Evolutionary conservation across 495 filamentous ascomycete species (phyloP).

Genomic region (Aspergillus ellipticus): DNA sequence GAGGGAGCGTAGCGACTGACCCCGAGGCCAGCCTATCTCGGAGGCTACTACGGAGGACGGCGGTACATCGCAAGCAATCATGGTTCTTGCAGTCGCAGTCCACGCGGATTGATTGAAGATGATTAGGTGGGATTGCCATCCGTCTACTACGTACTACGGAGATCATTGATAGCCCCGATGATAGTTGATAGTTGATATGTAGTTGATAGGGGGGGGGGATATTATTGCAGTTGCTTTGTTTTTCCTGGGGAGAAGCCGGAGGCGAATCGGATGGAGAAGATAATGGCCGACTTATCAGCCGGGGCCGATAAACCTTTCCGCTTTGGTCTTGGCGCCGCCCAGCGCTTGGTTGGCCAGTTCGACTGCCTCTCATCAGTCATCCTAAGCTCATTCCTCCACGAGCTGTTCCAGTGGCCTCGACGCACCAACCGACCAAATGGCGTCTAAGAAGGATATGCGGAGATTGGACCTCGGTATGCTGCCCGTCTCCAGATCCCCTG

Average conservation of each 20-base stretch:
- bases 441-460: conserved; percentile 56
- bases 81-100: no score
- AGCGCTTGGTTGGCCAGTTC: conserved; percentile 8
- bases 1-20: no score
- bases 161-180: background rate
- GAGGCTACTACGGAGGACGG: no score
- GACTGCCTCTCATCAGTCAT: background rate
- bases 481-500: background rate
- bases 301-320: conserved; percentile 3
- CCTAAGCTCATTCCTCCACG: background rate
- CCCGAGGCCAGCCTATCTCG: no score
- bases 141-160: no score
- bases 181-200: no score
- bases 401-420: background rate
- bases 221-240: background rate
- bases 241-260: background rate
- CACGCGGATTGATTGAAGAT: no score
- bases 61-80: no score
- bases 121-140: no score
- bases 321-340: conserved; percentile 14
- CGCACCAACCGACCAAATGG: conserved; percentile 43
- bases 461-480: conserved; percentile 74
- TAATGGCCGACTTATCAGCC: background rate
- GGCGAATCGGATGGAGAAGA: background rate
- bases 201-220: no score